Evolutionary conservation across 768 basidiomycete genomes (phyloP).

Genomic region (Tephrocybe sp.): DNA sequence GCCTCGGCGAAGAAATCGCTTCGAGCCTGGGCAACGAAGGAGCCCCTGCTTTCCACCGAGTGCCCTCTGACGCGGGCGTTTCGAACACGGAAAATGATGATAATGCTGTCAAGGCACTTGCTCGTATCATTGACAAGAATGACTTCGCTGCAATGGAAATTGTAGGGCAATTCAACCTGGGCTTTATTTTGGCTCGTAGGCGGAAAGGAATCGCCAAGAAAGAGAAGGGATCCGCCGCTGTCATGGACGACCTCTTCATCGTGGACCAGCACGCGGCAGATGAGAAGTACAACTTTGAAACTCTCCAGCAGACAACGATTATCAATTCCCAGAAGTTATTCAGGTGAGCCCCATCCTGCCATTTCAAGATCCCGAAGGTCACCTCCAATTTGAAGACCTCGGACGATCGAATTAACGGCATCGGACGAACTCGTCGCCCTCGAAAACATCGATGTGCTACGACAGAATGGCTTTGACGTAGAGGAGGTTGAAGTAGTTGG

Average conservation of each 20-base stretch:
- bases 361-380: background rate
- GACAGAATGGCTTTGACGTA: slow-evolving; percentile 89
- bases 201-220: slow-evolving; percentile 26
- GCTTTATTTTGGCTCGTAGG: slow-evolving; percentile 87
- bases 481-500: slow-evolving; percentile 51
- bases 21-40: background rate
- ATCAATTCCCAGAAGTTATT: slow-evolving; percentile 87
- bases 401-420: slow-evolving; percentile 78
- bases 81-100: slow-evolving; percentile 48
- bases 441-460: slow-evolving; percentile 84
- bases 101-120: slow-evolving; percentile 63
- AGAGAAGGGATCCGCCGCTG: slow-evolving; percentile 12
- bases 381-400: slow-evolving; percentile 52
- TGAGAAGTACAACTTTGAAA: slow-evolving; percentile 99
- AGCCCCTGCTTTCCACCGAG: slow-evolving; percentile 4
- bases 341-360: slow-evolving; percentile 47
- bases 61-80: slow-evolving; percentile 39
- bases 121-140: slow-evolving; percentile 81
- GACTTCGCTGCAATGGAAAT: slow-evolving; percentile 87
- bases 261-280: slow-evolving; percentile 97
- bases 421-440: slow-evolving; percentile 86
- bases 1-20: slow-evolving; percentile 5
- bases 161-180: slow-evolving; percentile 93
- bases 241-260: slow-evolving; percentile 90
- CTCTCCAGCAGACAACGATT: slow-evolving; percentile 83